A percentile compares a stretch with the other conserved stretches of the same genome.
phyloP scores from a whole-genome alignment of 345 rosid genomes.

The Isatis tinctoria region DNA sequence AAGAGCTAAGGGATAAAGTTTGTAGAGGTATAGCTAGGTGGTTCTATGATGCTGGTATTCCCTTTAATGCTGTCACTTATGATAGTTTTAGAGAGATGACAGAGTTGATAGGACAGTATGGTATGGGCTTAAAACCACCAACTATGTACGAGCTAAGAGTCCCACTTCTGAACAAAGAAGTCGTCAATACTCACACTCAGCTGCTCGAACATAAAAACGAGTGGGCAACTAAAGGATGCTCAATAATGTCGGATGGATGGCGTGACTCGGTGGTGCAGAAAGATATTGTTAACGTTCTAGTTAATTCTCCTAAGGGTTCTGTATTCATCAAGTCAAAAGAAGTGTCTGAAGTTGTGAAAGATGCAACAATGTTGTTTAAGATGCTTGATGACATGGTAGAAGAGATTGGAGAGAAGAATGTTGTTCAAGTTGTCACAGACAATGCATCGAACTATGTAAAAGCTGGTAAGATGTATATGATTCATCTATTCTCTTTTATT shows the following conservation, averaged over 20 bases:
- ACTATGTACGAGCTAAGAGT: background rate
- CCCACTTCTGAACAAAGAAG: background rate
- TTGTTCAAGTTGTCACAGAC: background rate
- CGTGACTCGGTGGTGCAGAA: too few relatives aligned
- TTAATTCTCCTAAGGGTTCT: background rate
- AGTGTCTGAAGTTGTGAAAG: background rate
- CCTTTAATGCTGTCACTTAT: background rate
- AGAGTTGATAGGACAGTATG: background rate
- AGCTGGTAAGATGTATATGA: background rate
- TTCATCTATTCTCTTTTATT: too few relatives aligned
- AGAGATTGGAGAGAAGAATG: background rate
- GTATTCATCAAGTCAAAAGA: background rate
- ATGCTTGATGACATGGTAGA: background rate
- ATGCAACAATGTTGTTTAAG: background rate
- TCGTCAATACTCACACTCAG: background rate
- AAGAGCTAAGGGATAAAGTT: background rate
- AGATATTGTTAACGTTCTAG: background rate
- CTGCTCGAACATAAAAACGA: background rate
- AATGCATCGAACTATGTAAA: background rate
- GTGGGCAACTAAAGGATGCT: background rate
- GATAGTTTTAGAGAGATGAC: background rate
- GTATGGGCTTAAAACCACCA: background rate
- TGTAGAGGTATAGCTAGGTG: background rate
- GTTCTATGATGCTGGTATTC: background rate
- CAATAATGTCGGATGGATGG: background rate